These are phyloP conservation scores for Corymbia calophylla DNA, from an alignment of 441 rosid genomes.

Conservation along the genomic window DNA sequence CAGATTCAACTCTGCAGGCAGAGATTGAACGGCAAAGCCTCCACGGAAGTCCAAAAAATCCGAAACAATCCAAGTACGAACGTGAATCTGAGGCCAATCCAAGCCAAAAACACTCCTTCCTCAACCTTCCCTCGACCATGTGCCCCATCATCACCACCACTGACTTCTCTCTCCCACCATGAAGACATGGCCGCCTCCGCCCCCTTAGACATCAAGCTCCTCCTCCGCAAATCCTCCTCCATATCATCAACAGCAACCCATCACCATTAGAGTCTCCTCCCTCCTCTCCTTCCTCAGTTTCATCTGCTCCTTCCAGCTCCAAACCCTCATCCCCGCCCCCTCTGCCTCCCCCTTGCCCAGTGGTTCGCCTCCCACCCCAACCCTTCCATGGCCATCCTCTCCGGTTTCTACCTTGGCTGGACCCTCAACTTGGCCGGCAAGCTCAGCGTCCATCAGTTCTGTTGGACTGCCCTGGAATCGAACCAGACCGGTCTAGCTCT, in stretches of 20 bases:
- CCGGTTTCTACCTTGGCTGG: too few relatives aligned
- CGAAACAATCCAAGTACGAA: not conserved
- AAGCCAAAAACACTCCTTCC: conserved; percentile 11
- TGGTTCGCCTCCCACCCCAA: too few relatives aligned
- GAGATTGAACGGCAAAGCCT: not conserved
- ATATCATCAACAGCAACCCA: conserved; percentile 2
- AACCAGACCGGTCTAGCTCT: too few relatives aligned
- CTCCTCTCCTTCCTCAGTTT: conserved; percentile 45
- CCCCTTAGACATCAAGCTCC: conserved; percentile 24
- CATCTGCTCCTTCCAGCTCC: conserved; percentile 21
- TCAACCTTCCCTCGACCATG: conserved; percentile 21
- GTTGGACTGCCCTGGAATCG: too few relatives aligned
- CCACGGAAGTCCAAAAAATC: not conserved
- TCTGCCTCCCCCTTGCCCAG: conserved; percentile 28
- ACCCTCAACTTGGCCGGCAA: too few relatives aligned
- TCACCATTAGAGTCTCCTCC: conserved; percentile 29
- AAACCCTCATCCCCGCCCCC: not conserved
- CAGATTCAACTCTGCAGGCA: not conserved
- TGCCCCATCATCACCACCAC: conserved; percentile 25
- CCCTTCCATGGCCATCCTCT: too few relatives aligned
- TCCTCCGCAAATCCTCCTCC: conserved; percentile 16
- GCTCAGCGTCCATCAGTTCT: too few relatives aligned
- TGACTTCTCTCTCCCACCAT: conserved; percentile 11
- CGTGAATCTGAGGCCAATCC: not conserved
- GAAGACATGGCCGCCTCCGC: conserved; percentile 18